Evolutionary conservation across 768 basidiomycete species (phyloP), one percentile per base, ranked within the genome.

Genomic region (Amyloporia xantha): DNA sequence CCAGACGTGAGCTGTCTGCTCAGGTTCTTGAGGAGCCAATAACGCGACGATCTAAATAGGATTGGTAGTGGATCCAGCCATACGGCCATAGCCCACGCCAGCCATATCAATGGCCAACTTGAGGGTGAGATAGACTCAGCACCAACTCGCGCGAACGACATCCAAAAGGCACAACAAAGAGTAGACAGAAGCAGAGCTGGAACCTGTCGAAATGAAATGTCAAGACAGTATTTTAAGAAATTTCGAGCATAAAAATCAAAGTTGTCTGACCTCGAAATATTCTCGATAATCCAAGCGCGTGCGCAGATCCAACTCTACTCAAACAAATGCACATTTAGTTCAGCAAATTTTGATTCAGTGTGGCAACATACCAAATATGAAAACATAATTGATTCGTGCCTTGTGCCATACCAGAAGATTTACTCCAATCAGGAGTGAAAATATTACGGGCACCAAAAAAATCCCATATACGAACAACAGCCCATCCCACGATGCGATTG

Each of bases 361-460:
- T 21, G 40, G 50, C 35, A 21, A 57, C 76, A 33, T 50, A 87
- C 86, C 86, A 59, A 94, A 89, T 28, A 94, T 89, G 63, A 97
- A 95, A n/a, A 83, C 77, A 58, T 93, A 95, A 62, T 97, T 98
- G 57, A 99, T 91, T 40, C 86, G 75, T 4, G 82, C 71, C 4
- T 68, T 66, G 0, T 79, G 72, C 86, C 89, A 99, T 0, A 84
- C 85, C 19, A 83, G 56, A 4, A 98, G 54, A 62, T 99, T 97
- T n/a, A 87, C 49, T 21, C 90, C 87, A 47, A 98, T 78, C 1
- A 96, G 68, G 26, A 91, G 52, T 1, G 81, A 71, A 59, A 96
- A 86, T 2, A 95, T 53, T 5, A 84, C 71, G 0, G 93, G 92
- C 3, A 96, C 63, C 38, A 81, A 65, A 21, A 95, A 65, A 4